A percentile compares a stretch with the other conserved stretches of the same genome.
Evolutionary conservation across 768 basidiomycete species (phyloP).

Genomic region (Boletellus ananas): DNA sequence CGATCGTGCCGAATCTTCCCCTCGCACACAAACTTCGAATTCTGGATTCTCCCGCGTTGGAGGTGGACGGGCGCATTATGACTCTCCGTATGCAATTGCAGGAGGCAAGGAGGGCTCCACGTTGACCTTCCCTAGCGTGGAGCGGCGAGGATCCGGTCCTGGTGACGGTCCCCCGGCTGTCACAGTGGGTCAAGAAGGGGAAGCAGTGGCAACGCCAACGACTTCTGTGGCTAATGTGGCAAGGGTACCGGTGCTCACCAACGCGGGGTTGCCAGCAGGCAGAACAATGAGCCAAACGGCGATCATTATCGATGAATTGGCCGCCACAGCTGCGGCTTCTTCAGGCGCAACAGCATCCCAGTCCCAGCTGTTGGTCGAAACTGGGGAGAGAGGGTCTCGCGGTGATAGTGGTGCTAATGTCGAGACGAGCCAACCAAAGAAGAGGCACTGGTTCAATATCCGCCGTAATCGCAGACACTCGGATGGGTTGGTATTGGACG

Average conservation of each 20-base stretch:
- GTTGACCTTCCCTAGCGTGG: constrained; percentile 64
- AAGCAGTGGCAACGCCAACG: constrained; percentile 45
- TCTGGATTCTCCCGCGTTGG: constrained; percentile 85
- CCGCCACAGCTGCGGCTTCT: constrained; percentile 22
- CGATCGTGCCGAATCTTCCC: constrained; percentile 27
- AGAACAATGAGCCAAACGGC: constrained; percentile 83
- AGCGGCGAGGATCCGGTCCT: constrained; percentile 34
- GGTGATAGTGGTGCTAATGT: constrained; percentile 30
- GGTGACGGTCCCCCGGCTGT: constrained; percentile 21
- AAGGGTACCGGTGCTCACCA: constrained; percentile 35
- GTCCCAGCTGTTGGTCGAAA: constrained; percentile 19
- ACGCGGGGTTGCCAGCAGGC: constrained; percentile 47
- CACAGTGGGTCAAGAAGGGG: constrained; percentile 32
- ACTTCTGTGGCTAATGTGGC: constrained; percentile 47
- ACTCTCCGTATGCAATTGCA: constrained; percentile 78
- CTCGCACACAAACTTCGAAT: constrained; percentile 27
- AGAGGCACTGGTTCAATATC: constrained; percentile 69
- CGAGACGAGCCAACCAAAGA: constrained; percentile 49
- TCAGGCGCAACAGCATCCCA: constrained; percentile 11
- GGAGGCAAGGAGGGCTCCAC: constrained; percentile 48
- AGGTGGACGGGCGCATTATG: constrained; percentile 83
- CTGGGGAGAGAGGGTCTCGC: constrained; percentile 14
- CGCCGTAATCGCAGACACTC: constrained; percentile 58
- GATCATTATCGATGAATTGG: constrained; percentile 64
- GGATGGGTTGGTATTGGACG: constrained; percentile 43